Evolutionary conservation across 495 filamentous ascomycete species (phyloP).

Genomic region (Aspergillus carlsbadensis): DNA sequence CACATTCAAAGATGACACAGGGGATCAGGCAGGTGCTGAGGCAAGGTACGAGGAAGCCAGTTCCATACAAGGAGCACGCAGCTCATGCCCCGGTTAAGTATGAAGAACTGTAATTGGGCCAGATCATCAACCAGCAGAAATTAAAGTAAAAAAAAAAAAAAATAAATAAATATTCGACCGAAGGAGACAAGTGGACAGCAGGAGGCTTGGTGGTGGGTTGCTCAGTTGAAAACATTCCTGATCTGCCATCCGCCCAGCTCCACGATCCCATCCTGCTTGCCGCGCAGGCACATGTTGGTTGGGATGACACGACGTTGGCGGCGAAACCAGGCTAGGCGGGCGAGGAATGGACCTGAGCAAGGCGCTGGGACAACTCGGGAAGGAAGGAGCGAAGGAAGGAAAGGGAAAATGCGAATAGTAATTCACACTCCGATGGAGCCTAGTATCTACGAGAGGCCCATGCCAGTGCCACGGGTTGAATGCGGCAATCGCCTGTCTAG

Average conservation of each 20-base stretch:
- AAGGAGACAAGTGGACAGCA: slow-evolving; percentile 16
- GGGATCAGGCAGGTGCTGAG: slow-evolving; percentile 23
- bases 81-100: slow-evolving; percentile 8
- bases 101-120: slow-evolving; percentile 4
- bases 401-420: neutral
- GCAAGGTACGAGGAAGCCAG: slow-evolving; percentile 26
- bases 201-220: neutral
- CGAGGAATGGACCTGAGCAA: slow-evolving; percentile 16
- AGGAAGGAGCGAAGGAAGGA: slow-evolving; percentile 17
- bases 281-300: slow-evolving; percentile 31
- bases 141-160: slow-evolving; percentile 13
- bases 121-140: slow-evolving; percentile 14
- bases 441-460: no score
- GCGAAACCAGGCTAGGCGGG: slow-evolving; percentile 35
- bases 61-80: slow-evolving; percentile 6
- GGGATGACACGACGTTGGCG: slow-evolving; percentile 46
- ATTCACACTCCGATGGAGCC: neutral
- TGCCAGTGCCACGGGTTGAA: slow-evolving; percentile 11
- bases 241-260: slow-evolving; percentile 43
- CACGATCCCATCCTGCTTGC: slow-evolving; percentile 33
- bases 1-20: slow-evolving; percentile 24
- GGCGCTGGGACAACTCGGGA: slow-evolving; percentile 18
- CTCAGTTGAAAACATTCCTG: slow-evolving; percentile 16
- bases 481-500: neutral
- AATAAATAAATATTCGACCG: slow-evolving; percentile 15